Conservation (phyloP, 441 rosid genomes). For the Pelargonium myrrhifolium region DNA sequence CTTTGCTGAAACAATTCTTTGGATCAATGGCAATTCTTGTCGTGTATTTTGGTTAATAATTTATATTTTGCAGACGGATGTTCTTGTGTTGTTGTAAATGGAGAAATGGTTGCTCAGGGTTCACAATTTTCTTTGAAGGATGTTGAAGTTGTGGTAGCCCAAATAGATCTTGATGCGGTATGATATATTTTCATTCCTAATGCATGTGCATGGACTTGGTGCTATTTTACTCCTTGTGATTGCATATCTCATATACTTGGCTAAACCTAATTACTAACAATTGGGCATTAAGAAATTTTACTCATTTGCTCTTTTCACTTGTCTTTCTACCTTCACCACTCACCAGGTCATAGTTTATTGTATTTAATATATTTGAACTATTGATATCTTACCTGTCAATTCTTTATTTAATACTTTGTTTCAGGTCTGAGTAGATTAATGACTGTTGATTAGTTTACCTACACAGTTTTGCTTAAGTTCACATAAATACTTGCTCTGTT, state of each 20-base stretch:
- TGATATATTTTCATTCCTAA: conserved; percentile 15
- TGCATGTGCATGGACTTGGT: conserved; percentile 6
- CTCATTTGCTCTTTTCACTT: neutral
- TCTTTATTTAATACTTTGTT: neutral
- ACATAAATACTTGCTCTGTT: neutral
- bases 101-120: conserved; percentile 84
- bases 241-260: neutral
- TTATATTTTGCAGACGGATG: conserved; percentile 63
- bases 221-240: neutral
- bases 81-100: conserved; percentile 70
- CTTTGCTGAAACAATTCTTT: neutral
- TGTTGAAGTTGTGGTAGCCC: conserved; percentile 79
- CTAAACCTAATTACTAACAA: neutral
- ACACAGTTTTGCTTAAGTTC: neutral
- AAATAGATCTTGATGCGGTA: conserved; percentile 94
- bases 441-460: neutral
- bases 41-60: neutral
- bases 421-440: neutral
- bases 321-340: neutral
- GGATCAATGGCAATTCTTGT: neutral
- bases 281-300: neutral
- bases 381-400: neutral
- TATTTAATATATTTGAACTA: neutral
- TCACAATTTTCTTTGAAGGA: conserved; percentile 90
- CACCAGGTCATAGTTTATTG: neutral